These are phyloP conservation scores for Persicaria tinctoria DNA, from an alignment of 148 eudicot genomes.

Conservation along the genomic window DNA sequence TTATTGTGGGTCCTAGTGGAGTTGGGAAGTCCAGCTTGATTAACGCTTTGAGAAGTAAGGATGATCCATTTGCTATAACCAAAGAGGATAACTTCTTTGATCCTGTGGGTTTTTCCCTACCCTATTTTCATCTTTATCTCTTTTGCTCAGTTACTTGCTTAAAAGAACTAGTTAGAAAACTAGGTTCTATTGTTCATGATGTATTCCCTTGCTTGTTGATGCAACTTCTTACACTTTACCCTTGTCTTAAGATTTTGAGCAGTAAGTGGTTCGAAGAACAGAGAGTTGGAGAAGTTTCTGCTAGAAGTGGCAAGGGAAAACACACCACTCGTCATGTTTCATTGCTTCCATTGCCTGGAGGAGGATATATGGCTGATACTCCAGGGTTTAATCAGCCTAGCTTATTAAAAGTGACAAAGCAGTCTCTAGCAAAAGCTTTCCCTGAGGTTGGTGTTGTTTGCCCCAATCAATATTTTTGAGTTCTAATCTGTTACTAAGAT, in stretches of 20 bases:
- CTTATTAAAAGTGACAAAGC: slow-evolving; percentile 76
- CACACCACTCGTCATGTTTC: slow-evolving; percentile 90
- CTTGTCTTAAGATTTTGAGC: slow-evolving; percentile 41
- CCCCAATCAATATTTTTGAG: slow-evolving; percentile 2
- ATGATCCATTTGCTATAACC: slow-evolving; percentile 20
- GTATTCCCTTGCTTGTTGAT: neutral
- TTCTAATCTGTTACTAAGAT: neutral
- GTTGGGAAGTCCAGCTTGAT: slow-evolving; percentile 95
- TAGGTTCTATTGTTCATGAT: neutral
- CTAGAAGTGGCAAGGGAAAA: slow-evolving; percentile 94
- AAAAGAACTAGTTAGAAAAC: neutral
- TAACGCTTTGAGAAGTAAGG: slow-evolving; percentile 65
- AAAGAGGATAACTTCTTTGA: slow-evolving; percentile 52
- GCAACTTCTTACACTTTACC: neutral
- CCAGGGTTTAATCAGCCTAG: slow-evolving; percentile 97
- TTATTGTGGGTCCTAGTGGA: slow-evolving; percentile 96
- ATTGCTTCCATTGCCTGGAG: slow-evolving; percentile 76
- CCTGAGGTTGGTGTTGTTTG: slow-evolving; percentile 66
- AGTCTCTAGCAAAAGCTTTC: slow-evolving; percentile 62
- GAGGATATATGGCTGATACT: slow-evolving; percentile 88
- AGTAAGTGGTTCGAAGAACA: slow-evolving; percentile 92
- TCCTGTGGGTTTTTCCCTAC: slow-evolving; percentile 39
- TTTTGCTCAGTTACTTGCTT: neutral
- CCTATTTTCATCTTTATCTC: slow-evolving; percentile 2
- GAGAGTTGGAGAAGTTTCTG: slow-evolving; percentile 87